These are phyloP conservation scores for Nitzschia sp. DNA, from an alignment of 108 stramenopile genomes.

Conservation along the genomic window DNA sequence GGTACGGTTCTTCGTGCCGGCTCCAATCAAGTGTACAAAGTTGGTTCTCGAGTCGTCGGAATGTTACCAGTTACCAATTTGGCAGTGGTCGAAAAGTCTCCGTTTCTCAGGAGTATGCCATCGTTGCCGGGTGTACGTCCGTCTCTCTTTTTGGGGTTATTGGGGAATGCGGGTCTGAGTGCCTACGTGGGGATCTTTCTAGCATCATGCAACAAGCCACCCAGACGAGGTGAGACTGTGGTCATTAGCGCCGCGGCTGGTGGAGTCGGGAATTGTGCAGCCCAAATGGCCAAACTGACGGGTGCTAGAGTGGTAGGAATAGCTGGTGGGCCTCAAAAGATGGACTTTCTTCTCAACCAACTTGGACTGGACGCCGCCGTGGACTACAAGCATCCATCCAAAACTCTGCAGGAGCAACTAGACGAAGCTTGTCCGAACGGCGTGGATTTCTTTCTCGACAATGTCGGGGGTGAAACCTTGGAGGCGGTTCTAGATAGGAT, in stretches of 20 bases:
- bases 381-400: conserved; percentile 40
- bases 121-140: background rate
- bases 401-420: conserved; percentile 31
- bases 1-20: conserved; percentile 38
- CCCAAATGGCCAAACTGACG: conserved; percentile 38
- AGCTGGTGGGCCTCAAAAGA: conserved; percentile 49
- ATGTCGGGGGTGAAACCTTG: conserved; percentile 48
- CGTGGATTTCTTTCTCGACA: conserved; percentile 53
- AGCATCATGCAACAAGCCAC: conserved; percentile 4
- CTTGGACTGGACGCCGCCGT: conserved; percentile 54
- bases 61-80: conserved; percentile 28
- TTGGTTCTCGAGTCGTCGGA: conserved; percentile 31
- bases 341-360: conserved; percentile 71
- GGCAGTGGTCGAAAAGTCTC: conserved; percentile 23
- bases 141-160: conserved; percentile 21
- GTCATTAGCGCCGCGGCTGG: conserved; percentile 56
- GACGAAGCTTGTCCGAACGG: conserved; percentile 43
- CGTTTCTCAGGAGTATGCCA: conserved; percentile 4
- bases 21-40: conserved; percentile 5
- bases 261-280: conserved; percentile 46
- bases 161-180: conserved; percentile 40
- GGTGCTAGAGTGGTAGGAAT: conserved; percentile 50
- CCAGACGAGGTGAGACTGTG: conserved; percentile 44
- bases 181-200: conserved; percentile 47
- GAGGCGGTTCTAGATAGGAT: conserved; percentile 31